Evolutionary conservation across 163 green algal species (phyloP), one percentile per base, ranked within the genome.

Genomic region (Trebouxiophyceae sp.): DNA sequence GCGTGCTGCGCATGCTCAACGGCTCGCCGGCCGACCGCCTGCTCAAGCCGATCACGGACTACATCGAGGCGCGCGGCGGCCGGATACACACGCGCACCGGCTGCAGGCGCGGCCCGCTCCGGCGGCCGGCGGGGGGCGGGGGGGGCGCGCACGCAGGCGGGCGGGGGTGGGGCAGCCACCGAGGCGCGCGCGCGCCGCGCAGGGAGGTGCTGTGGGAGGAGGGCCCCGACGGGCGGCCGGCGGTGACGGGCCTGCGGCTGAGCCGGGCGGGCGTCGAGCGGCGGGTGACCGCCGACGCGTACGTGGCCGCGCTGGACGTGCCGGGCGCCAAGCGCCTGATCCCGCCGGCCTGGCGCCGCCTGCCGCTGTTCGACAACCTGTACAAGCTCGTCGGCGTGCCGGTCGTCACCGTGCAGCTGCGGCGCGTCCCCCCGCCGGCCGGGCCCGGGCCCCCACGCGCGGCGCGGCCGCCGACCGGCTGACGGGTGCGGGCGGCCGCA

Each of bases 241-340:
- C 66, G 8, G 89, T 96, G n/a, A 95, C 82, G 0, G 91, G 91
- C 1, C 76, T 97, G 34, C 68, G 73, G 5, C 47, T 96, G 6
- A 84, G 65, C 29, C 68, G 70, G 33, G 73, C 61, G 3, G 74
- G 74, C 30, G 28, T 79, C 33, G 73, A 87, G 65, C 39, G 82
- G 66, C 54, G 90, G 7, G 69, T 95, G 2, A 88, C 67, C 12
- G 91, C 92, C 12, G 91, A 97, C 67, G 88, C 74, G 1, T 97
- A 97, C 70, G 90, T 97, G 5, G 92, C 88, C 19, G 92, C 92
- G 0, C 79, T 96, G 57, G 91, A 97, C 66, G 89, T 97, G 29
- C 92, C 93, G 0, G 92, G 91, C 45, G 91, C 86, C 32, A 93
- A 97, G 80, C 74, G 76, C 63, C 71, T 97, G n/a, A 76, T 97